Conservation (phyloP, 805 yeast species). For the Yarrowia sp. region DNA sequence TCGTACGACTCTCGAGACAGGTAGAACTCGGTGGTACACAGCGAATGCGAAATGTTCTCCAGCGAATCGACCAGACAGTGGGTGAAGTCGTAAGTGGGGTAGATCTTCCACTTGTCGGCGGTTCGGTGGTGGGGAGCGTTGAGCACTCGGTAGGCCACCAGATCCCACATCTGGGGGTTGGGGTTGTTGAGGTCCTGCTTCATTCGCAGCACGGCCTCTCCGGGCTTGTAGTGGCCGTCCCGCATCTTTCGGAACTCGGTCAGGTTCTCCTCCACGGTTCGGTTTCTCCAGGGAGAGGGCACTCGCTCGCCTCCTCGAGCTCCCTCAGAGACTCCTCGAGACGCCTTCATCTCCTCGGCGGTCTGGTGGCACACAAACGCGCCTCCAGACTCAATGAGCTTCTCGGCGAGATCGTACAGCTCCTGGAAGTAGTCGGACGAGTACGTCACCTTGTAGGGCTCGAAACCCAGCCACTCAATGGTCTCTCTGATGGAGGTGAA, state of each 20-base stretch:
- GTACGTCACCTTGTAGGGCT: conserved; percentile 93
- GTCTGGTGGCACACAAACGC: conserved; percentile 96
- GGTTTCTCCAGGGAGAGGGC: conserved; percentile 78
- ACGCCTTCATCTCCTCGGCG: conserved; percentile 84
- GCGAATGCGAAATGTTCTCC: conserved; percentile 93
- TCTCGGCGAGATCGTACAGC: conserved; percentile 87
- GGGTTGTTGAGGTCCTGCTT: conserved; percentile 90
- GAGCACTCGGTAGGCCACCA: conserved; percentile 94
- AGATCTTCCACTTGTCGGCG: conserved; percentile 95
- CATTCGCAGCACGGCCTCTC: conserved; percentile 96
- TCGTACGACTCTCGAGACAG: conserved; percentile 94
- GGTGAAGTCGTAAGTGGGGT: conserved; percentile 98
- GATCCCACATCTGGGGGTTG: conserved; percentile 99
- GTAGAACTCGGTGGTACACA: conserved; percentile 95
- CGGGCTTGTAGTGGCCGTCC: conserved; percentile 85
- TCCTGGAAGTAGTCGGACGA: conserved; percentile 94
- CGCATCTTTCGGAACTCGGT: conserved; percentile 87
- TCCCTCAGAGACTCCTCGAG: conserved; percentile 93
- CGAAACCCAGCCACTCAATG: conserved; percentile 92
- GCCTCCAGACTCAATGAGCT: conserved; percentile 68
- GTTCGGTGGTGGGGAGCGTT: conserved; percentile 95
- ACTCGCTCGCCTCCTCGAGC: conserved; percentile 91
- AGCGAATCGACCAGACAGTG: conserved; percentile 98
- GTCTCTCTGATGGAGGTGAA: conserved; percentile 83
- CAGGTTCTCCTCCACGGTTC: conserved; percentile 76